phyloP scores from a whole-genome alignment of 371 early-diverging fungal genomes.

The Mucor plumbeus region DNA sequence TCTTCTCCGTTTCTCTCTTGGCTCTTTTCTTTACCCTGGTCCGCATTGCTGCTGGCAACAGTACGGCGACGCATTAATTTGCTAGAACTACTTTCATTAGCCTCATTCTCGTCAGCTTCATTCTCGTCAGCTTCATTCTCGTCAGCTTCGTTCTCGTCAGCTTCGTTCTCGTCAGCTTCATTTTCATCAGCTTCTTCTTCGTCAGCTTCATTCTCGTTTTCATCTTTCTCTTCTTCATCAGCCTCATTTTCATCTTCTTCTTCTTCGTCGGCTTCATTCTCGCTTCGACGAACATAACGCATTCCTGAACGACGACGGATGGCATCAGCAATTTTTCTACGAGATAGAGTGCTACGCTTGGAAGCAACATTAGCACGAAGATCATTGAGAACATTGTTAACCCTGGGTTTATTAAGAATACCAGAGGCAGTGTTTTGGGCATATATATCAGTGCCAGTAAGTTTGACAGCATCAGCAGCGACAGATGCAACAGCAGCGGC shows the following conservation, averaged over 20 bases:
- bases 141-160: neutral
- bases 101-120: neutral
- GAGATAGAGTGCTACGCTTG: neutral
- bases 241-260: conserved; percentile 1
- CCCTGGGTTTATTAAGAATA: neutral
- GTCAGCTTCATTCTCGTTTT: neutral
- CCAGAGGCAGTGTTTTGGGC: neutral
- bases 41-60: no score
- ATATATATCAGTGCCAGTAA: neutral
- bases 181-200: neutral
- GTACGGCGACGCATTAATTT: neutral
- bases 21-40: no score
- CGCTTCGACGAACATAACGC: neutral
- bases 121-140: neutral
- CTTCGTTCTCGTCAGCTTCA: neutral
- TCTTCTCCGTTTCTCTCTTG: no score
- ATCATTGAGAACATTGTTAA: neutral
- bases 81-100: neutral
- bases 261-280: neutral
- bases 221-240: neutral
- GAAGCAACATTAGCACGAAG: neutral
- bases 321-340: neutral
- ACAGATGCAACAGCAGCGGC: neutral
- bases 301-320: neutral
- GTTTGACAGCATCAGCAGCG: conserved; percentile 5